Base-by-base conservation (phyloP, 2,329 filamentous ascomycete species). In the Alternaria ventricosa region DNA sequence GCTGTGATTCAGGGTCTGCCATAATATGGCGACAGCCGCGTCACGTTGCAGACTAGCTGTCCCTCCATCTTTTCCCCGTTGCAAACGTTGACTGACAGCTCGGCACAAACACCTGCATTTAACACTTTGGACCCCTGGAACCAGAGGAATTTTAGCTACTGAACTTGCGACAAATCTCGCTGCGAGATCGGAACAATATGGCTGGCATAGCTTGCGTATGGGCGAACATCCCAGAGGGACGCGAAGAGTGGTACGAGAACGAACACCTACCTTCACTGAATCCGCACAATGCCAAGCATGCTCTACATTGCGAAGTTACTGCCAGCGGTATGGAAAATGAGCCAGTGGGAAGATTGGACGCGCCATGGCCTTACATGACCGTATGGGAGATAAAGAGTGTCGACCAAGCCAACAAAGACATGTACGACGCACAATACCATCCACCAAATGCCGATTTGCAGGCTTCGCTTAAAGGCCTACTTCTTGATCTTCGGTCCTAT, bases 161-260 rank as follows among this genome's bases (percentile, higher is more conserved):
- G 10, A 20, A 43, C 33, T 41, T 18, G 56, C 46, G 44, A 58
- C 23, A 43, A 20, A 36, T 3, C 23, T 51, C 33, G 33, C 20
- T n/a, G n/a, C 22, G n/a, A 27, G 22, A n/a, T 23, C 51, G 28
- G 13, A 60, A 55, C 44, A 64, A 10, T 3, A 73, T 72, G 71
- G 50, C 71, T 15, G 69, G 65, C n/a, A 46, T 73, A 18, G 13
- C 68, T 9, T 71, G 65, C 46, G 46, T 55, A 27, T 73, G 71
- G 71, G 70, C 71, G 33, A 68, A 64, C 11, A 23, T 73, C 13
- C 57, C 68, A 6, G 43, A 68, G 6, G 33, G 65, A 7, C 60
- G 58, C 13, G 47, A 60, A 11, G 53, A 62, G 15, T 71, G 64
- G 66, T 73, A 70, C 51, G 61, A 70, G 33, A 55, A 70, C 10